Conservation (phyloP, 495 filamentous ascomycete genomes). For the Tuber microsphaerosporum region DNA sequence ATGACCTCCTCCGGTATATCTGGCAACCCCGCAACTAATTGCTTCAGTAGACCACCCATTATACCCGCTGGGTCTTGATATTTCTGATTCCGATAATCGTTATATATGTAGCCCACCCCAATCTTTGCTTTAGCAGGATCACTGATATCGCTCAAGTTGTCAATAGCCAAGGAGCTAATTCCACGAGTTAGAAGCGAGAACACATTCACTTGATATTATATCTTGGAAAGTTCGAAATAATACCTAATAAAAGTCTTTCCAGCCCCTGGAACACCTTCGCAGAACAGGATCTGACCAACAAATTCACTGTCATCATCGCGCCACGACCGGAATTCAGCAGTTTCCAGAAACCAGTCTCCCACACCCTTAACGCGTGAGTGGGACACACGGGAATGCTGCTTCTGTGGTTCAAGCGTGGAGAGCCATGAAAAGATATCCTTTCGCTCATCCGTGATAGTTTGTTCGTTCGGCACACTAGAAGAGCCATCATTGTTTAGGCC, state of each 20-base stretch:
- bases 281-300: neutral
- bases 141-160: neutral
- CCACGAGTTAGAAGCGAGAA: neutral
- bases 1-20: neutral
- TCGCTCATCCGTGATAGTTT: neutral
- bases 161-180: neutral
- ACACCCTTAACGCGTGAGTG: neutral
- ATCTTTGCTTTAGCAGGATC: neutral
- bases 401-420: neutral
- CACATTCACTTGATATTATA: neutral
- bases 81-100: neutral
- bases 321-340: neutral
- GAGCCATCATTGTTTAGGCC: neutral
- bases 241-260: constrained; percentile 1
- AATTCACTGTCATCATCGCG: neutral
- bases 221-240: neutral
- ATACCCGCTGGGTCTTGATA: neutral
- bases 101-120: neutral
- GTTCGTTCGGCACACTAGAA: neutral
- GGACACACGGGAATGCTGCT: neutral
- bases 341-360: neutral
- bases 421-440: neutral
- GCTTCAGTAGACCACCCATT: neutral
- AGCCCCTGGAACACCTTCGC: neutral
- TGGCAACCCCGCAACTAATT: neutral